Base-by-base conservation (phyloP, 2,329 filamentous ascomycete genomes). In the Gliomastix tumulicola region DNA sequence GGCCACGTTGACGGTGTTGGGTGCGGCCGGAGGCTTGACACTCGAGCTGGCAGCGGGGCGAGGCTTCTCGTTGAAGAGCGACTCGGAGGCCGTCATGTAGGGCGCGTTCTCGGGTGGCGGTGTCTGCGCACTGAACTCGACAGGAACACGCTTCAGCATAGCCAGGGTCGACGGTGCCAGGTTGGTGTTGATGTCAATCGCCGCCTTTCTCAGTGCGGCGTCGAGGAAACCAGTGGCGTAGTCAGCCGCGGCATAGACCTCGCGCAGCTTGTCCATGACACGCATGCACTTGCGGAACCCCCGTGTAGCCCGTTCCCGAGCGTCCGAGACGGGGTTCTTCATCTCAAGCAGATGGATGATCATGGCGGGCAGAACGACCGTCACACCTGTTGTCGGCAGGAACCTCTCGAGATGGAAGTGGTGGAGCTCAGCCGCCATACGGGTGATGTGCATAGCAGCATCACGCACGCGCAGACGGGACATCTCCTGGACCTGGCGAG, bases 211-310 rank as follows among this genome's bases (percentile, higher is more conserved):
- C 44, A 95, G 84, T 1, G 88, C 88, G 2, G 88, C 88, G 55
- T 94, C 87, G n/a, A 96, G 71, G 65, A 96, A 96, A 3, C 86
- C 86, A 1, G 86, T 90, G n/a, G 88, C 88, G 50, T 92, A 95
- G 58, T 96, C 89, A n/a, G 90, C 90, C 0, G 89, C 88, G 1
- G 88, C 82, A 52, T 97, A 96, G 21, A 88, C 86, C 52, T 95
- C 88, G 25, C 88, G 79, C 15, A 97, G 71, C 44, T 82, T 83
- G 55, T 88, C 82, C 69, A 96, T 84, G 41, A 95, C 88, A 32
- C 82, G 76, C 87, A 96, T 95, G 63, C 90, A 96, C 55, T 88
- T 83, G 48, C 83, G 84, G 65, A 95, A 95, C 16, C 88, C 86
- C 40, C 82, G 76, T 18, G 88, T 74, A 32, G 86, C 88, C 30